Evolutionary conservation across 139 green algal species (phyloP).

Genomic region (Picochlorum sp.): DNA sequence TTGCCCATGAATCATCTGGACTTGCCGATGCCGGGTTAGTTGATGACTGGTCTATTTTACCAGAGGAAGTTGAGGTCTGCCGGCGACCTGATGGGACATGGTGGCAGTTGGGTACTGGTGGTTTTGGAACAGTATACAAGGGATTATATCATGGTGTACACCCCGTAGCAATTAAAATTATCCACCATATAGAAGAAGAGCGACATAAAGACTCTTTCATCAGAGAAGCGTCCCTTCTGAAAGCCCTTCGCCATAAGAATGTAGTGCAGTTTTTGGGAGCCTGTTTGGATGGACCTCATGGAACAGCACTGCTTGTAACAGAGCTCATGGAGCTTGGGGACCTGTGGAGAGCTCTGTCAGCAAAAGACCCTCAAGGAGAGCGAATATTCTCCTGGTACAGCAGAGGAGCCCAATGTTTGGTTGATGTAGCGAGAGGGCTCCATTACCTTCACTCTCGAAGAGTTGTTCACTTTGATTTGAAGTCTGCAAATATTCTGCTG

Average conservation of each 20-base stretch:
- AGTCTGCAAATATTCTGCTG: slow-evolving; percentile 38
- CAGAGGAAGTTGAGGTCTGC: slow-evolving; percentile 32
- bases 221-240: slow-evolving; percentile 27
- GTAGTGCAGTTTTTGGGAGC: slow-evolving; percentile 37
- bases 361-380: slow-evolving; percentile 9
- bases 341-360: slow-evolving; percentile 30
- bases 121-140: slow-evolving; percentile 49
- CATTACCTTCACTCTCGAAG: slow-evolving; percentile 25
- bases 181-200: slow-evolving; percentile 19
- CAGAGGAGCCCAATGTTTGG: slow-evolving; percentile 17
- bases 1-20: background rate
- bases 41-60: slow-evolving; percentile 11
- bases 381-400: slow-evolving; percentile 29
- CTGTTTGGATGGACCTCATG: slow-evolving; percentile 12
- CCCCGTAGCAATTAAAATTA: slow-evolving; percentile 65
- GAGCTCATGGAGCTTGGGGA: slow-evolving; percentile 38
- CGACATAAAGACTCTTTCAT: slow-evolving; percentile 20
- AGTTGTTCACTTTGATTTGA: slow-evolving; percentile 39
- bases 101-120: slow-evolving; percentile 35
- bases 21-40: background rate
- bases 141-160: slow-evolving; percentile 58
- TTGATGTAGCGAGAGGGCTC: slow-evolving; percentile 33
- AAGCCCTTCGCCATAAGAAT: slow-evolving; percentile 25
- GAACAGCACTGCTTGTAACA: slow-evolving; percentile 31
- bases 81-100: slow-evolving; percentile 18